Evolutionary conservation across 2,329 filamentous ascomycete species (phyloP), one percentile per base, ranked within the genome.

Genomic region (Epichloe festucae): DNA sequence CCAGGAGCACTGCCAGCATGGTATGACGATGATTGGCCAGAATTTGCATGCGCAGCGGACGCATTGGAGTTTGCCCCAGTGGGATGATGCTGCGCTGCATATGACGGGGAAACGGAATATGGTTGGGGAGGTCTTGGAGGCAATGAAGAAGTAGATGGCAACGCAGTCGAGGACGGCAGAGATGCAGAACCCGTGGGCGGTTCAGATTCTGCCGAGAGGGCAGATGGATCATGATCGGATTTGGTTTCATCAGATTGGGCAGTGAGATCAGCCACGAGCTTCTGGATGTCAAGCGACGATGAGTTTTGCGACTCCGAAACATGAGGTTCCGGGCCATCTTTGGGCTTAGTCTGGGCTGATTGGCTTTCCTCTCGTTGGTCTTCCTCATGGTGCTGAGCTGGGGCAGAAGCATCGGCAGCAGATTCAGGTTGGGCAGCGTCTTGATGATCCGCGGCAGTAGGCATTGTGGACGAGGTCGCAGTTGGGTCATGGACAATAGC

Each of bases 51-150:
- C 41, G 59, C 57, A 40, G 59, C 58, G 42, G 64, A 52, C 47
- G 64, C 57, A 61, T 59, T 64, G 49, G 63, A 50, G 56, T 60
- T 63, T 50, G 66, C 54, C 51, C 61, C 60, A 46, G 59, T 52
- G 52, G 64, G 65, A 52, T 68, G 64, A 56, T 67, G 63, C 52
- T 69, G 67, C 44, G 68, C 67, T 41, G 60, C 58, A 61, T 70
- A 67, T 54, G 66, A 61, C 53, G 68, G 66, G 55, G 66, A 56
- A 50, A 60, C 58, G 53, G 64, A 62, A 54, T 71, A 66, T 31
- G 70, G 65, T 54, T 67, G 56, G 46, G 72, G 72, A 48, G 72
- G 73, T 59, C 70, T 70, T 51, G 73, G 64, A 59, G 74, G 75
- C 54, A 78, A 65, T 60, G 74, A 68, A 55, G 72, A 63, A 40